Evolutionary conservation across 1,139 yeast genomes (phyloP), one percentile per base, ranked within the genome.

Genomic region (Yamadazyma songkhlaensis): DNA sequence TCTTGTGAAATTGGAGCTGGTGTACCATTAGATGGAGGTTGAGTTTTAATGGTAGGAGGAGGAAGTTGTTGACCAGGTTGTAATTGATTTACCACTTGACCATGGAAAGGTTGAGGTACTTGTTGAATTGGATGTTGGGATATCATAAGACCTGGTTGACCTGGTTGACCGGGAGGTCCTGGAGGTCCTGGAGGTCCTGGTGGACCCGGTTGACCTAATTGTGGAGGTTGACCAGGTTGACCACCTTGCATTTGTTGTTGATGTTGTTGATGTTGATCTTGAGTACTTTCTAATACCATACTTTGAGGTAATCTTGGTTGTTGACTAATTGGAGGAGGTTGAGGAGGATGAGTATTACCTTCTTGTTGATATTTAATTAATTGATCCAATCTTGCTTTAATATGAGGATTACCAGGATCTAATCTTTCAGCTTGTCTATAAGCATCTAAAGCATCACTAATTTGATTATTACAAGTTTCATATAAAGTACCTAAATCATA

Each of bases 401-500:
- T 92, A 61, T 90, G 97, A 35, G 94, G 89, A 58, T 92, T 90
- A 43, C 81, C 84, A 25, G 98, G 97, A 59, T 92, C 97, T 50
- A 92, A 78, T 42, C 95, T 80, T 38, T 95, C 95, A 6, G 98
- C 98, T 49, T 95, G 94, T 54, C 88, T 84, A 60, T 92, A 92
- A 7, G 98, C 98, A 63, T 92, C 97, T 48, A 92, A 70, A 1
- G 98, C 98, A 59, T 92, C 98, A 46, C 83, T 77, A 43, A 90
- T 78, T 65, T 92, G 98, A 63, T 90, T 90, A 64, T 90, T 92
- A 64, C 98, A 92, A 24, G 97, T 88, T 65, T 92, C 98, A 62
- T 92, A 92, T 36, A 92, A 70, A 2, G 97, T 92, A 41, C 98
- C 98, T 56, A 92, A 75, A 64, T 92, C 98, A 62, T 92, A 92